phyloP scores from a whole-genome alignment of 495 filamentous ascomycete species.

The Lindgomyces ingoldianus region DNA sequence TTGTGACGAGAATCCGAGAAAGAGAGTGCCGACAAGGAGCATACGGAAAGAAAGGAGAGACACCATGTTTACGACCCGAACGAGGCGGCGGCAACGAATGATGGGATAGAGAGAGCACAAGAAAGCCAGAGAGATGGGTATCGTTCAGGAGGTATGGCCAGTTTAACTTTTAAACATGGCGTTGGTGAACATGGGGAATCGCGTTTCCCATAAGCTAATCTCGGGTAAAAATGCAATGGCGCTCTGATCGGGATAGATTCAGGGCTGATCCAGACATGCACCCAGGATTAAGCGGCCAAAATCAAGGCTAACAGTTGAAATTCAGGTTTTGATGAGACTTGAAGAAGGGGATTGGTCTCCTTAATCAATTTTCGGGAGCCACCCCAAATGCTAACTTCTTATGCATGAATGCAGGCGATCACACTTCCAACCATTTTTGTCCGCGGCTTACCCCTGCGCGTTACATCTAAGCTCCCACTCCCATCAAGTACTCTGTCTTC shows the following conservation, averaged over 20 bases:
- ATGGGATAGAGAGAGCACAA: conserved; percentile 2
- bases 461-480: neutral
- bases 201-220: conserved; percentile 24
- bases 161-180: conserved; percentile 20
- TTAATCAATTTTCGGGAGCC: conserved; percentile 19
- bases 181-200: conserved; percentile 21
- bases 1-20: conserved; percentile 16
- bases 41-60: conserved; percentile 35
- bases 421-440: conserved; percentile 19
- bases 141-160: neutral
- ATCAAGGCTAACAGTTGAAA: conserved; percentile 14
- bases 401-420: conserved; percentile 16
- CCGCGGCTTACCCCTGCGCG: conserved; percentile 16
- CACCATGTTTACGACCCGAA: conserved; percentile 32
- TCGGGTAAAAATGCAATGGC: conserved; percentile 24
- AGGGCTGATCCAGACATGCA: conserved; percentile 1
- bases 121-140: conserved; percentile 8
- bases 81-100: conserved; percentile 1
- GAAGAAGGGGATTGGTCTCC: conserved; percentile 20
- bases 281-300: conserved; percentile 9
- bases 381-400: neutral
- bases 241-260: neutral
- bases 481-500: conserved; percentile 5
- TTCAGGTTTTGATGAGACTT: conserved; percentile 22
- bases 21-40: conserved; percentile 18